Base-by-base conservation (phyloP, 805 yeast genomes). In the Yarrowia sp. region DNA sequence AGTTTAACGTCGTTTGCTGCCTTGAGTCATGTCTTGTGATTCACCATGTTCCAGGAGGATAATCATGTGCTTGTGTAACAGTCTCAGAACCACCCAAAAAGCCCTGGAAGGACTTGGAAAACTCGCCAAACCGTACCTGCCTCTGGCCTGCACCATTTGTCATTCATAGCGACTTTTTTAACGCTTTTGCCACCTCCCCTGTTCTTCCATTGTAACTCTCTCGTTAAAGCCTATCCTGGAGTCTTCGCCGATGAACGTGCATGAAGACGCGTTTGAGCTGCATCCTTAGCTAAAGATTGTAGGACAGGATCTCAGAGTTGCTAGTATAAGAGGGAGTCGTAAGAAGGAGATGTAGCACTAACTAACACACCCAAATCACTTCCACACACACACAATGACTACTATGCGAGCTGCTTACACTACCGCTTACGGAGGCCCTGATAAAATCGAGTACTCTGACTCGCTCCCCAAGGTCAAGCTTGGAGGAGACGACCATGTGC, bases 401-500 rank as follows among this genome's bases (percentile, higher is more conserved):
- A 53, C 59, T 14, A 59, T 59, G 65, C 26, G 38, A 45, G 65
- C 65, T 1, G 65, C 65, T 16, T 59, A 35, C 65, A 59, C 65
- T 2, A 59, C 65, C 11, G 41, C 35, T 16, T 59, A 59, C 35
- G 65, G 65, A 5, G 65, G 65, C 10, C 65, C 65, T 16, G 65
- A 59, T 15, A 59, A 59, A 16, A 35, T 59, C 8, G 65, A 59
- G 52, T 59, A 59, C 52, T 59, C 65, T 5, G 38, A 22, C 2
- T 2, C 35, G 11, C 14, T 16, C 32, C 65, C 65, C 42, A 59
- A 45, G 19, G 52, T 19, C 12, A n/a, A 8, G 10, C 65, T 59
- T 16, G 52, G n/a, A 32, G 65, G 40, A 1, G 52, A 43, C 19
- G 56, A 50, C 19, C 48, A 67, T 5, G 70, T 74, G 35, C 70